Evolutionary conservation across 495 filamentous ascomycete species (phyloP).

Genomic region (Neurospora terricola): DNA sequence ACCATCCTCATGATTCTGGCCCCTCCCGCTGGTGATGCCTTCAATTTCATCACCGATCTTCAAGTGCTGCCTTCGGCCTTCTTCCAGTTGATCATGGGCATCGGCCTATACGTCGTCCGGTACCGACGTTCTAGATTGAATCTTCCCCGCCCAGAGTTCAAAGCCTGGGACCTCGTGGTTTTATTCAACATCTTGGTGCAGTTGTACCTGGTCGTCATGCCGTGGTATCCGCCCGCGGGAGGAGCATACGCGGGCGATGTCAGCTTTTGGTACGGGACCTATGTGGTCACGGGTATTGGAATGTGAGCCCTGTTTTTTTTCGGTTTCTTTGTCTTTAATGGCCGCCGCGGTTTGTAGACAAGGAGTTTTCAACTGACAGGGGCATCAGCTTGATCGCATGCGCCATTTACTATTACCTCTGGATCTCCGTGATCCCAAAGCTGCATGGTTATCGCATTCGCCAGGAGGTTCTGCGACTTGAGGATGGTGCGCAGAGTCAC

Average conservation of each 20-base stretch:
- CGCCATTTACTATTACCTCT: constrained; percentile 46
- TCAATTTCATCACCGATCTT: constrained; percentile 54
- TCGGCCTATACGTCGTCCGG: constrained; percentile 46
- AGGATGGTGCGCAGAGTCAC: constrained; percentile 42
- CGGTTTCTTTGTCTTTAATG: background rate
- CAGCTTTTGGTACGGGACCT: constrained; percentile 60
- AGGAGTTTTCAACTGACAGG: background rate
- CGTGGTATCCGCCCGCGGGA: constrained; percentile 54
- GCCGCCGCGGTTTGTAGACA: background rate
- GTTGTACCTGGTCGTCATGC: constrained; percentile 48
- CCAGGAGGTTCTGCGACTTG: constrained; percentile 40
- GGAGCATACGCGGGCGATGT: constrained; percentile 50
- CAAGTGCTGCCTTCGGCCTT: constrained; percentile 40
- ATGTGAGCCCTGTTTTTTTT: constrained; percentile 33
- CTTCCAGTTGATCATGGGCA: constrained; percentile 43
- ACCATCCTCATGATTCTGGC: constrained; percentile 57
- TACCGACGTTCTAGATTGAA: constrained; percentile 37
- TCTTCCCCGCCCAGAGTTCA: constrained; percentile 36
- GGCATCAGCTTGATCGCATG: constrained; percentile 35
- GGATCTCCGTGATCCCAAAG: constrained; percentile 43
- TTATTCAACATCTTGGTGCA: constrained; percentile 46
- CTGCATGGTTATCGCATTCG: constrained; percentile 42
- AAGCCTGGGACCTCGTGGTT: constrained; percentile 43
- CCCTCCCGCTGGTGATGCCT: constrained; percentile 58
- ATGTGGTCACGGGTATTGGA: constrained; percentile 45